A percentile compares a stretch with the other conserved stretches of the same genome.
Conservation (phyloP, 2,329 filamentous ascomycete genomes). For the Trichoderma simmonsii region DNA sequence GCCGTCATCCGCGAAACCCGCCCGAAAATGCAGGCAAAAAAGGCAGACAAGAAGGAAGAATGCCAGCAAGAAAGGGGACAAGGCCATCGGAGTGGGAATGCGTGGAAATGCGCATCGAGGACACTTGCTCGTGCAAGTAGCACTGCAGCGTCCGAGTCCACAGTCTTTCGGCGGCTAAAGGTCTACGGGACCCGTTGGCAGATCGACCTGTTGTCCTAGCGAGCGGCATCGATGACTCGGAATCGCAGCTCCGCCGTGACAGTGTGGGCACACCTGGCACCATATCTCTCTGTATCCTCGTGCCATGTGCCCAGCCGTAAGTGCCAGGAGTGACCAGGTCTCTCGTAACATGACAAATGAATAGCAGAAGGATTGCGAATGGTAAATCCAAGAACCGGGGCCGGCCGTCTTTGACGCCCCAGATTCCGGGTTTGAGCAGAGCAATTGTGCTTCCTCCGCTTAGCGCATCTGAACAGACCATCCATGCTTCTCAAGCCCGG, state of each 20-base stretch:
- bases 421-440: background rate
- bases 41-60: background rate
- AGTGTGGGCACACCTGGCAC: background rate
- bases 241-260: background rate
- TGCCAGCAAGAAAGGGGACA: background rate
- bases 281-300: background rate
- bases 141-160: background rate
- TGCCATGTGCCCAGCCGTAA: background rate
- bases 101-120: background rate
- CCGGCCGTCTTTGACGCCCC: background rate
- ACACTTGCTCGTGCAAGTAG: background rate
- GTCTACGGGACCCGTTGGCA: background rate
- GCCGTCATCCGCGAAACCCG: constrained; percentile 6
- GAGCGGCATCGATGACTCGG: constrained; percentile 4
- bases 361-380: background rate
- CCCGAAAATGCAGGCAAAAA: background rate
- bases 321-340: too few relatives aligned
- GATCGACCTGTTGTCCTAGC: constrained; percentile 6
- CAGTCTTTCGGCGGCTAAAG: background rate
- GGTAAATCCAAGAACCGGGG: background rate
- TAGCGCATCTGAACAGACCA: constrained; percentile 9
- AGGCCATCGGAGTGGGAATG: background rate
- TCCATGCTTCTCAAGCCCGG: constrained; percentile 14
- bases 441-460: background rate
- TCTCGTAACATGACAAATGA: background rate